Conservation (phyloP, 1,284 basidiomycete species). For the Chalciporus piperatoides region DNA sequence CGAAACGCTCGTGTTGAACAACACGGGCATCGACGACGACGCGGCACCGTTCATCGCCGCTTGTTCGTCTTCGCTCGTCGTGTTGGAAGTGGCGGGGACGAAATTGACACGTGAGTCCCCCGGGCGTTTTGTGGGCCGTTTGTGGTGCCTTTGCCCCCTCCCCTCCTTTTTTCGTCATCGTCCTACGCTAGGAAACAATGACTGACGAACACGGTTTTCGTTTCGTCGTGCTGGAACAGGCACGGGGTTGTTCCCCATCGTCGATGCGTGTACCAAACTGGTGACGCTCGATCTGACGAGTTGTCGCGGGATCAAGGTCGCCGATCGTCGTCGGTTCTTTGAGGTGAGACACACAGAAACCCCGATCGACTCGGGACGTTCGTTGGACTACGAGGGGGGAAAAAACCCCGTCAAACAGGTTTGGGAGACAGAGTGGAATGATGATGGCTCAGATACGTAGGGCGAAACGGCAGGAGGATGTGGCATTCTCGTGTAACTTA, state of each 20-base stretch:
- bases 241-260: conserved; percentile 50
- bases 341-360: conserved; percentile 39
- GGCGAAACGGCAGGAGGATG: no score
- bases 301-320: conserved; percentile 57
- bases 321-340: conserved; percentile 63
- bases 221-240: conserved; percentile 34
- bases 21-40: conserved; percentile 58
- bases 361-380: no score
- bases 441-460: neutral
- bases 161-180: neutral
- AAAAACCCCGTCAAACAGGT: no score
- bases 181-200: neutral
- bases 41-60: conserved; percentile 48
- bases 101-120: conserved; percentile 50
- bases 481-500: no score
- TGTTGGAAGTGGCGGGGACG: conserved; percentile 54
- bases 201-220: no score
- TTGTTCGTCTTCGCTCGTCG: conserved; percentile 33
- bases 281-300: conserved; percentile 58
- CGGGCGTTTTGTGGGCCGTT: neutral
- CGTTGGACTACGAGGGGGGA: neutral
- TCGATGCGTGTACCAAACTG: conserved; percentile 54
- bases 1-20: conserved; percentile 53
- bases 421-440: conserved; percentile 41
- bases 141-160: no score